Percentiles rank a stretch among this genome's conserved stretches.
phyloP scores from a whole-genome alignment of 306 rosid genomes.

The Heteromeles arbutifolia region DNA sequence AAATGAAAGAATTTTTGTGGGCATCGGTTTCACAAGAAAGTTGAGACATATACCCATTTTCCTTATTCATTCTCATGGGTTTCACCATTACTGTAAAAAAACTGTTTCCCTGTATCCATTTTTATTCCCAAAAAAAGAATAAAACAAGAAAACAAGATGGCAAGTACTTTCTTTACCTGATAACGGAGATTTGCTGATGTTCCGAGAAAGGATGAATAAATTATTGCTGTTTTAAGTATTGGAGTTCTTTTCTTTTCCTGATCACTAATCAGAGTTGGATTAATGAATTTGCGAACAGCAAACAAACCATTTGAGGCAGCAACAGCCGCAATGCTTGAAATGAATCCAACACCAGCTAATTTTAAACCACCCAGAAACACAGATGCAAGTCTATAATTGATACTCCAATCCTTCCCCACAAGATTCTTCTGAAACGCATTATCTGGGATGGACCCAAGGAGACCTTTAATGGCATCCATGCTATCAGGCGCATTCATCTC shows the following conservation, averaged over 20 bases:
- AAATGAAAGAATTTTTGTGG: not conserved
- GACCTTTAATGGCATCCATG: slow-evolving; percentile 55
- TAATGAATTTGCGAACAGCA: slow-evolving; percentile 51
- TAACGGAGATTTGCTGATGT: slow-evolving; percentile 86
- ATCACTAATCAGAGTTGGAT: slow-evolving; percentile 41
- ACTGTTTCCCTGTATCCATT: not conserved
- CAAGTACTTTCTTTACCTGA: slow-evolving; percentile 53
- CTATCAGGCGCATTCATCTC: slow-evolving; percentile 49
- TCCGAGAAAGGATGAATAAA: slow-evolving; percentile 68
- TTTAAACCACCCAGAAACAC: slow-evolving; percentile 86
- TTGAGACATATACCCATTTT: not conserved
- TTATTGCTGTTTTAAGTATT: slow-evolving; percentile 70
- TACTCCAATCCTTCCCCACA: slow-evolving; percentile 76
- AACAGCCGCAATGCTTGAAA: slow-evolving; percentile 86
- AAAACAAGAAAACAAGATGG: not conserved
- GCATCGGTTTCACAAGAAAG: not conserved
- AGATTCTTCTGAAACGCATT: slow-evolving; percentile 90
- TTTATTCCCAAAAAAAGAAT: too few species aligned
- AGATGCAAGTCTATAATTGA: slow-evolving; percentile 77
- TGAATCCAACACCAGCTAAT: slow-evolving; percentile 81
- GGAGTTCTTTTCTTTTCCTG: slow-evolving; percentile 66
- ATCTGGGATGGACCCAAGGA: slow-evolving; percentile 92
- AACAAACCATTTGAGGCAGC: slow-evolving; percentile 68
- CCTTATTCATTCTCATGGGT: not conserved
- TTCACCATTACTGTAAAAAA: not conserved